These are phyloP conservation scores for Geotrichum klebahnii DNA, from an alignment of 1,139 yeast genomes.

Conservation along the genomic window DNA sequence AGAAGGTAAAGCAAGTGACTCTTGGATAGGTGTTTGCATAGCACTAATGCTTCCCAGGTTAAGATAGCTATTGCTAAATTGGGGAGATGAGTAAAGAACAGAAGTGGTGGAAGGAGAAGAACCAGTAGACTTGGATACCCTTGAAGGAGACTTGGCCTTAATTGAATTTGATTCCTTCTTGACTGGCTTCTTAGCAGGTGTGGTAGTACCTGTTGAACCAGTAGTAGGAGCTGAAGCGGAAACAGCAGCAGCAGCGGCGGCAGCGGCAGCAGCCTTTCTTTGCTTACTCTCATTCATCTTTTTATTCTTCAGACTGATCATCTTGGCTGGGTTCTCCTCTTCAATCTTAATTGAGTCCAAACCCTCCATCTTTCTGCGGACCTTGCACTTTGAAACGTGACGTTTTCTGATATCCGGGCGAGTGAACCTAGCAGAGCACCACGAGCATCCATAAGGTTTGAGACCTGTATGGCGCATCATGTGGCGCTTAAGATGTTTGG, in stretches of 20 bases:
- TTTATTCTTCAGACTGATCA: constrained; percentile 14
- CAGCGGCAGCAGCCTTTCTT: constrained; percentile 8
- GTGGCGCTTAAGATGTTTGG: constrained; percentile 37
- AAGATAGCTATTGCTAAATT: not conserved
- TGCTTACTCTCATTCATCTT: constrained; percentile 13
- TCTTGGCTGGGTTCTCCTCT: constrained; percentile 20
- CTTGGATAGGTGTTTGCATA: too few relatives aligned
- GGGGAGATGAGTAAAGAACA: too few relatives aligned
- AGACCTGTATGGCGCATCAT: constrained; percentile 36
- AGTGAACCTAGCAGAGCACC: constrained; percentile 30
- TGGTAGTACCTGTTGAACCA: too few relatives aligned
- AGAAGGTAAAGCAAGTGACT: too few relatives aligned
- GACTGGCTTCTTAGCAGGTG: too few relatives aligned
- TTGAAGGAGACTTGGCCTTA: too few relatives aligned
- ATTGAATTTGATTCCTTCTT: too few relatives aligned
- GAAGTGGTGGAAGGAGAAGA: too few relatives aligned
- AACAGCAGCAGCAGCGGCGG: constrained; percentile 6
- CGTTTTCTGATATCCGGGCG: constrained; percentile 35
- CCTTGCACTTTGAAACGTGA: constrained; percentile 29
- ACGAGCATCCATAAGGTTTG: constrained; percentile 32
- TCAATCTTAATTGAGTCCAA: constrained; percentile 18
- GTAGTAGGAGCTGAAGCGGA: too few relatives aligned
- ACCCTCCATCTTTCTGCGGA: constrained; percentile 15
- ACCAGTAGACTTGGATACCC: too few relatives aligned
- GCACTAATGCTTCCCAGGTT: too few relatives aligned